Evolutionary conservation across 129 eudicot species (phyloP).

Genomic region (Lonicera japonica): DNA sequence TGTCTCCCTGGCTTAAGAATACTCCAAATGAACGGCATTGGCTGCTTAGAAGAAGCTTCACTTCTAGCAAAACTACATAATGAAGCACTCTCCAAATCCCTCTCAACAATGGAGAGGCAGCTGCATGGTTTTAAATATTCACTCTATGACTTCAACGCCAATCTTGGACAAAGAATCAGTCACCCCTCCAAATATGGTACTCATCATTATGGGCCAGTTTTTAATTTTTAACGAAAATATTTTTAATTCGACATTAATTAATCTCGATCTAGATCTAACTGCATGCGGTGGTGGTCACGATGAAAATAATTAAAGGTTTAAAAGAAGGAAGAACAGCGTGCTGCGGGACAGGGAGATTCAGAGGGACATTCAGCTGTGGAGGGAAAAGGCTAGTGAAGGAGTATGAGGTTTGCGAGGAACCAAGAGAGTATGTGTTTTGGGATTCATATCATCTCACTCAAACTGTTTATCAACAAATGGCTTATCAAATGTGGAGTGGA

Average conservation of each 20-base stretch:
- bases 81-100: constrained; percentile 26
- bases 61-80: constrained; percentile 44
- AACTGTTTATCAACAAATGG: constrained; percentile 32
- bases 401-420: constrained; percentile 46
- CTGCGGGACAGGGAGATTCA: constrained; percentile 64
- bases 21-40: constrained; percentile 21
- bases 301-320: constrained; percentile 27
- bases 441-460: constrained; percentile 54
- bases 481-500: constrained; percentile 42
- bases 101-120: constrained; percentile 29
- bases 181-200: constrained; percentile 55
- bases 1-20: constrained; percentile 55
- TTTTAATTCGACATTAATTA: no score
- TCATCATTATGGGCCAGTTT: neutral
- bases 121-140: constrained; percentile 46
- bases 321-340: constrained; percentile 66
- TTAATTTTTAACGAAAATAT: no score
- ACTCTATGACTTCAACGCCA: constrained; percentile 41
- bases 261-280: no score
- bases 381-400: constrained; percentile 52
- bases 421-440: constrained; percentile 51
- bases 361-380: constrained; percentile 67
- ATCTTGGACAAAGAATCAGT: constrained; percentile 25
- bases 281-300: no score
- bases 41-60: constrained; percentile 44